phyloP scores from a whole-genome alignment of 2,329 filamentous ascomycete species.

The Karstenula rhodostoma region DNA sequence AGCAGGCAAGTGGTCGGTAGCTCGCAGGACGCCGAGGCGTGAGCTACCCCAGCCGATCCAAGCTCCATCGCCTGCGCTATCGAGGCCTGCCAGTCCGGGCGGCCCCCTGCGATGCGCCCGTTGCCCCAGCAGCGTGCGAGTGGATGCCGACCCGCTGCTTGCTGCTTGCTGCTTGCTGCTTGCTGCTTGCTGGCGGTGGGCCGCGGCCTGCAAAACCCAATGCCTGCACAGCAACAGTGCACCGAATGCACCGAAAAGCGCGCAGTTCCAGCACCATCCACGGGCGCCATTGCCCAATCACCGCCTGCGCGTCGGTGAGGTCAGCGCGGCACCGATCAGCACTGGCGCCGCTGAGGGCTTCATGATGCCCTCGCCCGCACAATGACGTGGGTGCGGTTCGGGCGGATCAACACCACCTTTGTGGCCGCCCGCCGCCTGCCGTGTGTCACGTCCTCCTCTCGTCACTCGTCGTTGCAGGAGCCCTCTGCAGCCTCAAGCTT shows the following conservation, averaged over 20 bases:
- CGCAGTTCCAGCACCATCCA: neutral
- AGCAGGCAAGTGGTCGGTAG: slow-evolving; percentile 6
- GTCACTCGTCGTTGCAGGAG: too few species aligned
- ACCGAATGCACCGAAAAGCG: neutral
- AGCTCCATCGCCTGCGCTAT: slow-evolving; percentile 7
- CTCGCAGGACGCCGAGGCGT: neutral
- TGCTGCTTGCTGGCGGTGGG: neutral
- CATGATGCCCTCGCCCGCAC: neutral
- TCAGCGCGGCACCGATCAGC: slow-evolving; percentile 5
- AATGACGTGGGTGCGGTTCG: slow-evolving; percentile 7
- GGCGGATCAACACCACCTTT: neutral
- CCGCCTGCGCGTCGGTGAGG: neutral
- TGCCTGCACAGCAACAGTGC: neutral
- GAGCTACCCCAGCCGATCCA: slow-evolving; percentile 16
- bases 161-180: too few species aligned
- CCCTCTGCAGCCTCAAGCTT: slow-evolving; percentile 4
- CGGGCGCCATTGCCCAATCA: slow-evolving; percentile 5
- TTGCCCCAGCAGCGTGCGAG: slow-evolving; percentile 9
- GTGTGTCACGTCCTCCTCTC: slow-evolving; percentile 2
- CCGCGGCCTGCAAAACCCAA: neutral
- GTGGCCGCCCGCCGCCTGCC: too few species aligned
- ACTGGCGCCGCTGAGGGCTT: neutral
- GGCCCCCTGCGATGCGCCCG: neutral
- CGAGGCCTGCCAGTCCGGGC: neutral
- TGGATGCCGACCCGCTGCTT: neutral